Percentiles rank a stretch among this genome's conserved stretches.
phyloP scores from a whole-genome alignment of 2,329 filamentous ascomycete genomes.

The Alternaria dauci region DNA sequence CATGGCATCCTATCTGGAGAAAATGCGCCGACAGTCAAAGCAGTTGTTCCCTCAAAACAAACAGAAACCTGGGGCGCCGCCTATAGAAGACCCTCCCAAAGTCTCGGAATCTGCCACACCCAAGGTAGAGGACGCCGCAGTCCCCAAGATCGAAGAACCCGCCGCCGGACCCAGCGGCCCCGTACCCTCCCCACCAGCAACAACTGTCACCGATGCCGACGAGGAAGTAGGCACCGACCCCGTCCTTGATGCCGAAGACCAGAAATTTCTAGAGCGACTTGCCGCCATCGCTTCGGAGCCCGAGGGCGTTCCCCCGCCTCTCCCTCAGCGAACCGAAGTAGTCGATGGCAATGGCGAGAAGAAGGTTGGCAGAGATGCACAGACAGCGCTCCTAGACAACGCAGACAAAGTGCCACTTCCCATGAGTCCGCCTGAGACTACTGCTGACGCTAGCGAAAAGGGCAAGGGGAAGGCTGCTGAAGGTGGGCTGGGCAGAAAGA shows the following conservation, averaged over 20 bases:
- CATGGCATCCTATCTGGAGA: slow-evolving; percentile 47
- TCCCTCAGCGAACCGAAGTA: slow-evolving; percentile 48
- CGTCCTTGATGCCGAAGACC: slow-evolving; percentile 68
- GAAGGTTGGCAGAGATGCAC: slow-evolving; percentile 54
- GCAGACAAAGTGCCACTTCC: slow-evolving; percentile 61
- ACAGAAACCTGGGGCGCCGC: slow-evolving; percentile 19
- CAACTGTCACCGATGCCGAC: slow-evolving; percentile 34
- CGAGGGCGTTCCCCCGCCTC: slow-evolving; percentile 52
- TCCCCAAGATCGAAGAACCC: slow-evolving; percentile 22
- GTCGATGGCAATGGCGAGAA: slow-evolving; percentile 45
- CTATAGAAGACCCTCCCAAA: slow-evolving; percentile 24
- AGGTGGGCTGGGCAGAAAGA: slow-evolving; percentile 48
- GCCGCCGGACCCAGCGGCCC: slow-evolving; percentile 35
- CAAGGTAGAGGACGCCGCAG: slow-evolving; percentile 16
- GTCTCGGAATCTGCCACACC: slow-evolving; percentile 16
- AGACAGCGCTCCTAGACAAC: slow-evolving; percentile 56
- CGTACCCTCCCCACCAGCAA: slow-evolving; percentile 28
- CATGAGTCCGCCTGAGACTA: slow-evolving; percentile 54
- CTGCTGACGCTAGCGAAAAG: slow-evolving; percentile 39
- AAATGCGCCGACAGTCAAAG: slow-evolving; percentile 45
- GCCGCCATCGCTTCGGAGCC: slow-evolving; percentile 56
- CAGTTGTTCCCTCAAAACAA: slow-evolving; percentile 31
- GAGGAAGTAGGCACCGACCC: slow-evolving; percentile 46
- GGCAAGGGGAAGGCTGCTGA: slow-evolving; percentile 42
- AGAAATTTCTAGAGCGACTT: slow-evolving; percentile 64